These are phyloP conservation scores for Viridothelium virens DNA, from an alignment of 495 filamentous ascomycete genomes.

Conservation along the genomic window DNA sequence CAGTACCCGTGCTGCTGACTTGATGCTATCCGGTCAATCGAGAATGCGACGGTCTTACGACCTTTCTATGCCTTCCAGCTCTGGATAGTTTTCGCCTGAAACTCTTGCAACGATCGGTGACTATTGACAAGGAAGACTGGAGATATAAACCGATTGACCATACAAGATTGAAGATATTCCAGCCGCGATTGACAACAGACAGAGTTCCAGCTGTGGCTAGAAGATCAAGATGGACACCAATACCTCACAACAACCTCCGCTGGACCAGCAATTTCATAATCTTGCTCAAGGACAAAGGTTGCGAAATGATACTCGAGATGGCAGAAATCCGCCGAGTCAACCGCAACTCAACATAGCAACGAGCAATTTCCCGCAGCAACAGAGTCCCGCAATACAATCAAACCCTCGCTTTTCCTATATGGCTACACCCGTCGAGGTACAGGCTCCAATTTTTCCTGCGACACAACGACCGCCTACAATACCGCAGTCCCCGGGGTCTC, in stretches of 20 bases:
- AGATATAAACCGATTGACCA: not conserved
- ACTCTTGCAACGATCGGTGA: not conserved
- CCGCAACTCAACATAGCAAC: not conserved
- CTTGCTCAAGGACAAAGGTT: not conserved
- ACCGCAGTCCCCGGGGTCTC: conserved; percentile 16
- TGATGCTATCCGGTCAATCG: not conserved
- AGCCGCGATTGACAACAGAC: not conserved
- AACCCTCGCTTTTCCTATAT: conserved; percentile 7
- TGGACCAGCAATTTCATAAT: not conserved
- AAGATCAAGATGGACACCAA: not conserved
- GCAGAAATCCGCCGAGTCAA: not conserved
- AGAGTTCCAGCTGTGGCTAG: not conserved
- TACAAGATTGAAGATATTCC: not conserved
- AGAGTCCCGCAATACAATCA: not conserved
- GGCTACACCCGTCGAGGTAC: conserved; percentile 2
- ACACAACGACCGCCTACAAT: conserved; percentile 12
- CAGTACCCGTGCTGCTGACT: not conserved
- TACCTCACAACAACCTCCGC: not conserved
- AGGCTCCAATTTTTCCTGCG: not conserved
- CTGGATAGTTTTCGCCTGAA: not conserved
- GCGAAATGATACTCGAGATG: not conserved
- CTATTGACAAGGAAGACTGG: not conserved
- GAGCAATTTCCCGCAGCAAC: not conserved
- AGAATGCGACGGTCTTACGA: not conserved
- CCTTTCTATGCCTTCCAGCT: not conserved